Evolutionary conservation across 2,329 filamentous ascomycete species (phyloP).

Genomic region (Fusarium sp.): DNA sequence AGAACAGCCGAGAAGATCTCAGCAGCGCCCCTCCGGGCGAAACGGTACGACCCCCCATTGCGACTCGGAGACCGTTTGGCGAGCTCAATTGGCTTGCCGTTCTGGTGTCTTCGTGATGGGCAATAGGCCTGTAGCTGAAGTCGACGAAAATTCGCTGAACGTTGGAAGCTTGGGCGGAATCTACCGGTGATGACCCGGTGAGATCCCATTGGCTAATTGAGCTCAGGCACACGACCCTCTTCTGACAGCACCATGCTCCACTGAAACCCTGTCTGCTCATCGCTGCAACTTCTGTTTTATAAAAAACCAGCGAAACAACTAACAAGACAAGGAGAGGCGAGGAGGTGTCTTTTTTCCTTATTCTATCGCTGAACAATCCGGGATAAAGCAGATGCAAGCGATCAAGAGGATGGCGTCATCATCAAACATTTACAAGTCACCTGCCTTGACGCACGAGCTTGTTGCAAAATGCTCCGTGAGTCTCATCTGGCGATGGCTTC

Average conservation of each 20-base stretch:
- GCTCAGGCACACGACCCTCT: slow-evolving; percentile 7
- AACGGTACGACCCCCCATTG: slow-evolving; percentile 57
- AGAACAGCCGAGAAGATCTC: slow-evolving; percentile 90
- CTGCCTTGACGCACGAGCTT: slow-evolving; percentile 84
- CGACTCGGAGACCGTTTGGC: slow-evolving; percentile 47
- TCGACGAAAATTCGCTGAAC: slow-evolving; percentile 52
- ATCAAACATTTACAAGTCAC: slow-evolving; percentile 66
- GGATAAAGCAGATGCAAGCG: slow-evolving; percentile 50
- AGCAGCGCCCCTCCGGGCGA: slow-evolving; percentile 80
- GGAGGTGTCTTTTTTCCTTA: slow-evolving; percentile 7
- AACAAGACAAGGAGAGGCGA: slow-evolving; percentile 22
- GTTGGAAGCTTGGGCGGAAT: slow-evolving; percentile 43
- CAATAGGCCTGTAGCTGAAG: slow-evolving; percentile 35
- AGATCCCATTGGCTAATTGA: slow-evolving; percentile 40
- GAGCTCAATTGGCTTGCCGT: slow-evolving; percentile 53
- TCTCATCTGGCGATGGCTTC: slow-evolving; percentile 33
- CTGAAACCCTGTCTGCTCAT: slow-evolving; percentile 39
- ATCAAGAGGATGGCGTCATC: slow-evolving; percentile 64
- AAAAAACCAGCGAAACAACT: slow-evolving; percentile 26
- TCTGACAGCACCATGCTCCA: slow-evolving; percentile 36
- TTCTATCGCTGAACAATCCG: neutral
- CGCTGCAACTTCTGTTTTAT: slow-evolving; percentile 24
- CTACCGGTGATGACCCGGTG: slow-evolving; percentile 55
- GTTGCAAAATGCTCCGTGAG: slow-evolving; percentile 85
- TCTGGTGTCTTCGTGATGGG: slow-evolving; percentile 41